Conservation (phyloP, 176 grass and related monocot genomes). For the Zea mays region Zm-B73-REFERENCE-NAM-5.0 NC_050097.1:1959001-1959500, state of each 20-base stretch:
- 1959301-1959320: constrained; percentile 21
- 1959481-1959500: not conserved
- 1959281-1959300: not conserved
- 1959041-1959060: constrained; percentile 30
- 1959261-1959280: constrained; percentile 4
- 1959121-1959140: not conserved
- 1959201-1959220: not conserved
- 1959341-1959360: constrained; percentile 35
- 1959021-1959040: constrained; percentile 55
- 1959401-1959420: not conserved
- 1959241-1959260: constrained; percentile 36
- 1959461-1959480: constrained; percentile 35
- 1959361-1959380: constrained; percentile 46
- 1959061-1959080: constrained; percentile 1
- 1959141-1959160: constrained; percentile 26
- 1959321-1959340: constrained; percentile 24
- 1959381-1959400: not conserved
- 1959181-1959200: not conserved
- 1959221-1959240: not conserved
- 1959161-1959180: not conserved
- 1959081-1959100: constrained; percentile 1
- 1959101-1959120: not conserved
- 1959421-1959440: no score
- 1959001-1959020: constrained; percentile 11
- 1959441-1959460: constrained; percentile 5